These are phyloP conservation scores for Candida patagonica DNA, from an alignment of 805 yeast species.

Conservation along the genomic window DNA sequence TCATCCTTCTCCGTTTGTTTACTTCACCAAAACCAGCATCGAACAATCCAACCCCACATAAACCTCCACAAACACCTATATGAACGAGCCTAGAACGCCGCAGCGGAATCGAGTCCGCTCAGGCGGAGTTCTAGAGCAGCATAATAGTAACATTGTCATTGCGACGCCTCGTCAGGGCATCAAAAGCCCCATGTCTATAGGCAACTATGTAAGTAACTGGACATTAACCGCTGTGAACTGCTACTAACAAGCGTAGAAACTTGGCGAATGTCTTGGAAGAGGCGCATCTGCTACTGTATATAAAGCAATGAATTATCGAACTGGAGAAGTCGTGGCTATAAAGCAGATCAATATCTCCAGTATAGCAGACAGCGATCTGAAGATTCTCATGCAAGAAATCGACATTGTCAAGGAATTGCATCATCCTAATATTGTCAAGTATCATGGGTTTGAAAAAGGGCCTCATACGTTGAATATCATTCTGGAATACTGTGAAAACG, in stretches of 20 bases:
- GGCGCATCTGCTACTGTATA: constrained; percentile 92
- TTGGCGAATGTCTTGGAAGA: constrained; percentile 61
- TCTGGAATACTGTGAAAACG: constrained; percentile 57
- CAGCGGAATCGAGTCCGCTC: not conserved
- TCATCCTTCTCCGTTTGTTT: too few relatives aligned
- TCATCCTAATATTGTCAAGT: constrained; percentile 59
- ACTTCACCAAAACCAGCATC: too few relatives aligned
- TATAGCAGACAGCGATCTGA: constrained; percentile 26
- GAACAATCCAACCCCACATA: too few relatives aligned
- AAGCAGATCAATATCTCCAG: constrained; percentile 59
- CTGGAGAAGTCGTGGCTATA: constrained; percentile 66
- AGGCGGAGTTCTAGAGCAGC: not conserved
- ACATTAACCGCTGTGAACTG: not conserved
- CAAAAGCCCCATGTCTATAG: constrained; percentile 6
- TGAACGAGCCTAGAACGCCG: not conserved
- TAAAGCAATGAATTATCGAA: constrained; percentile 56
- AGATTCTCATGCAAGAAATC: constrained; percentile 53
- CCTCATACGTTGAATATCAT: constrained; percentile 45
- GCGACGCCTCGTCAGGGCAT: constrained; percentile 16
- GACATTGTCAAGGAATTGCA: constrained; percentile 53
- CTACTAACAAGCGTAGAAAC: constrained; percentile 4
- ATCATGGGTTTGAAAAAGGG: constrained; percentile 57
- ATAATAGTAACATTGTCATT: constrained; percentile 10
- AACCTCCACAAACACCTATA: too few relatives aligned
- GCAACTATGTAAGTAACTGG: constrained; percentile 13